Percentiles rank a stretch among this genome's conserved stretches.
Conservation (phyloP, 805 yeast species). For the Yarrowia sp. region DNA sequence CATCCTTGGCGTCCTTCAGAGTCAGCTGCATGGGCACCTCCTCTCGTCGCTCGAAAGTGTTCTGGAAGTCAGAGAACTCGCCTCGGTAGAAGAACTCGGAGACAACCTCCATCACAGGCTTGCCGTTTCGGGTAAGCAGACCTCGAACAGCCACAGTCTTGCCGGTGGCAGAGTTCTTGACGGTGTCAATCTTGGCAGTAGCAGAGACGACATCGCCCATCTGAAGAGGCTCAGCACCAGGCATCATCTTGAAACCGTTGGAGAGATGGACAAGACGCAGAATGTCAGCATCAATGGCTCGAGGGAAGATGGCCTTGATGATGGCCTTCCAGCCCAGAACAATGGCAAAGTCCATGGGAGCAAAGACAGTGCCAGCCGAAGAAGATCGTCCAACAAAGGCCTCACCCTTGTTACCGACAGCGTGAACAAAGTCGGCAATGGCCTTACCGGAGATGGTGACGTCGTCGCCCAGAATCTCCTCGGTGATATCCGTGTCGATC, state of each 20-base stretch:
- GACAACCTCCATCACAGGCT: constrained; percentile 87
- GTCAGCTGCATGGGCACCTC: constrained; percentile 85
- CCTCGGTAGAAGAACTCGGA: constrained; percentile 98
- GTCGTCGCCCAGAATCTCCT: constrained; percentile 67
- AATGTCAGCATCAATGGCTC: constrained; percentile 92
- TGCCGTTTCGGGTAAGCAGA: constrained; percentile 68
- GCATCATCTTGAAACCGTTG: constrained; percentile 88
- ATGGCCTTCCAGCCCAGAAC: constrained; percentile 98
- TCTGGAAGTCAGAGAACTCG: constrained; percentile 76
- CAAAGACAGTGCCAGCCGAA: constrained; percentile 60
- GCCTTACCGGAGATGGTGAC: constrained; percentile 68
- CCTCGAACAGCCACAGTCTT: constrained; percentile 96
- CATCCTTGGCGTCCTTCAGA: constrained; percentile 75
- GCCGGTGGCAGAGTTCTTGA: constrained; percentile 87
- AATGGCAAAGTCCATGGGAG: constrained; percentile 99
- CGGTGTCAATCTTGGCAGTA: constrained; percentile 81
- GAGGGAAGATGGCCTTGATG: constrained; percentile 97
- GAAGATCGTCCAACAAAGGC: constrained; percentile 89
- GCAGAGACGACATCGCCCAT: constrained; percentile 84
- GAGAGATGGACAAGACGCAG: constrained; percentile 91
- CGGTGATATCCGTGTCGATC: constrained; percentile 61
- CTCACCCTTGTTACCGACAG: constrained; percentile 95
- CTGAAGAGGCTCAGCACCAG: constrained; percentile 86
- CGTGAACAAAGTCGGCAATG: constrained; percentile 91
- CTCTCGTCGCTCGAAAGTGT: constrained; percentile 82